phyloP scores from a whole-genome alignment of 78 protist species.

The Dictyostelium capitatum region DNA sequence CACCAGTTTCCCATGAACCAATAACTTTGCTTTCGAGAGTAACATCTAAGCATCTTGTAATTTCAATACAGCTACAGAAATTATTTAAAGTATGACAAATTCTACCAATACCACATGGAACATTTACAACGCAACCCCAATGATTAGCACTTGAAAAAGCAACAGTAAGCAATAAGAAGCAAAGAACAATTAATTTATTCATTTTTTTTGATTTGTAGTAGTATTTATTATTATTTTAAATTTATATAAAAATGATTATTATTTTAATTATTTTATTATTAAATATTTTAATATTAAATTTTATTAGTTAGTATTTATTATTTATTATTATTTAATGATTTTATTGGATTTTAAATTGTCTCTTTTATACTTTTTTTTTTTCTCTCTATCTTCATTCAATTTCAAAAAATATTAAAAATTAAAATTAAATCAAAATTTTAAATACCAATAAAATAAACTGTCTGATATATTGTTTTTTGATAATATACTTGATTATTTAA shows the following conservation, averaged over 20 bases:
- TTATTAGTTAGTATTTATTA: neutral
- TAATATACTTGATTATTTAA: no score
- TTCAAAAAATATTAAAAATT: no score
- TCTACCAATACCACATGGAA: neutral
- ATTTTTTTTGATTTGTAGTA: neutral
- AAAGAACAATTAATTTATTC: neutral
- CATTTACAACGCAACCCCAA: neutral
- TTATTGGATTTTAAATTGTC: no score
- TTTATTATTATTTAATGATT: neutral
- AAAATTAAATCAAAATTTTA: no score
- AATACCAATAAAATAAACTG: neutral
- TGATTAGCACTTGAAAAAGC: neutral
- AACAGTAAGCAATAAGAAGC: neutral
- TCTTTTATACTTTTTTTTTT: no score
- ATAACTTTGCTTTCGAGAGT: neutral
- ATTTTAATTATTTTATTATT: neutral
- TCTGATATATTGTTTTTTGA: no score
- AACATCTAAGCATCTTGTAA: neutral
- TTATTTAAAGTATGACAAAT: neutral
- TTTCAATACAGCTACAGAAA: slow-evolving; percentile 4
- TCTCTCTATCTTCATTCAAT: no score
- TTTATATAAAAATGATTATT: neutral
- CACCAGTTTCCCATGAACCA: neutral
- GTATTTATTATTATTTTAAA: neutral
- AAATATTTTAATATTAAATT: no score